A percentile compares a stretch with the other conserved stretches of the same genome.
These are phyloP conservation scores for Gaultheria prostrata DNA, from an alignment of 148 eudicot species.

Conservation along the genomic window DNA sequence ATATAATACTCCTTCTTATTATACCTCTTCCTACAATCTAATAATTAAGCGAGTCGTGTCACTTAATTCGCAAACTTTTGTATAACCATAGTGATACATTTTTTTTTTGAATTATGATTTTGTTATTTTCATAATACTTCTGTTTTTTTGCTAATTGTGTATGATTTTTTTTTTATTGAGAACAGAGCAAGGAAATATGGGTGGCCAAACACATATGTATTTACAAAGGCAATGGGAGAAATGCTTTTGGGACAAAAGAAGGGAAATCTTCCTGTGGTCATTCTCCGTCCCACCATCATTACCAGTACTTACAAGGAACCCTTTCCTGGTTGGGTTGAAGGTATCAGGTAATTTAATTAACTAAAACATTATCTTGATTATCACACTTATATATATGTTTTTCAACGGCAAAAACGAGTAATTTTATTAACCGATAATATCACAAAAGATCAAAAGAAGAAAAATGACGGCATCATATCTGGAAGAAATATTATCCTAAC, in stretches of 20 bases:
- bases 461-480: neutral
- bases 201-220: constrained; percentile 95
- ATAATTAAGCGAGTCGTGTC: neutral
- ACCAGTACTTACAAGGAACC: constrained; percentile 89
- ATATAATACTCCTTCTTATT: too few relatives aligned
- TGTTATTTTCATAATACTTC: neutral
- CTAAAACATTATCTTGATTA: neutral
- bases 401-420: neutral
- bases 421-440: neutral
- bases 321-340: constrained; percentile 94
- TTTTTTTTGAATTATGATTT: too few relatives aligned
- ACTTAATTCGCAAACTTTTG: neutral
- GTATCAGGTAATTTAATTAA: constrained; percentile 47
- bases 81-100: neutral
- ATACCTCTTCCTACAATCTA: too few relatives aligned
- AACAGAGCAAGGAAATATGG: constrained; percentile 67
- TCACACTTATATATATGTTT: neutral
- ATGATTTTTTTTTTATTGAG: too few relatives aligned
- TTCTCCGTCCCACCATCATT: constrained; percentile 79
- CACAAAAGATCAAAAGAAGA: neutral
- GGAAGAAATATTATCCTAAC: neutral
- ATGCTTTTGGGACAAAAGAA: constrained; percentile 61
- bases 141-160: too few relatives aligned
- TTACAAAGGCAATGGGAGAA: constrained; percentile 87
- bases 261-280: constrained; percentile 55